phyloP scores from a whole-genome alignment of 1,284 basidiomycete genomes.

The Phylloboletellus chloephorus region DNA sequence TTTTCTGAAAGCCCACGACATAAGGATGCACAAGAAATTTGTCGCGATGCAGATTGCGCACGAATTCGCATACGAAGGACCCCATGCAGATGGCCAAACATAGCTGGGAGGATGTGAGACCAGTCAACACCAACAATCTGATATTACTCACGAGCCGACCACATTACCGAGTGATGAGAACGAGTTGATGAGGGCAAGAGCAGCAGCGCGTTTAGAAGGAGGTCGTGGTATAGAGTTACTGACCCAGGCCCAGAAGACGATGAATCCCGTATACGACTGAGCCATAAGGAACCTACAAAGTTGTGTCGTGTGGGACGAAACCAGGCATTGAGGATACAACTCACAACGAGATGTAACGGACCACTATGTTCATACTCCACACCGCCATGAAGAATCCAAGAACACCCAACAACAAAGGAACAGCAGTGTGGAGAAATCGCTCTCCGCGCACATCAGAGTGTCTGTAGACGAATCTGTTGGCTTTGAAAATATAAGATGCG shows the following conservation, averaged over 20 bases:
- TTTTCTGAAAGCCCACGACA: conserved; percentile 50
- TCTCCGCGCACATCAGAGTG: conserved; percentile 69
- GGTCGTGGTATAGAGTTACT: conserved; percentile 63
- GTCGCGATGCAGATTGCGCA: conserved; percentile 50
- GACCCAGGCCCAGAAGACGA: conserved; percentile 67
- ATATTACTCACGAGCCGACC: conserved; percentile 58
- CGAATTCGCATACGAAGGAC: conserved; percentile 35
- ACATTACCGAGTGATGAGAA: conserved; percentile 74
- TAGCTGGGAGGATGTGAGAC: conserved; percentile 32
- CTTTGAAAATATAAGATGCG: conserved; percentile 14
- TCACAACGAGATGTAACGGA: conserved; percentile 70
- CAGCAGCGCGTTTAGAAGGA: conserved; percentile 71
- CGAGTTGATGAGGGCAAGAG: conserved; percentile 68
- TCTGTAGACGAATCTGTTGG: conserved; percentile 29
- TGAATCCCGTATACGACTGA: conserved; percentile 66
- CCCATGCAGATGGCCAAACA: conserved; percentile 38
- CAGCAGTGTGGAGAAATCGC: conserved; percentile 59
- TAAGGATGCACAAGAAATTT: conserved; percentile 42
- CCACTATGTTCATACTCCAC: conserved; percentile 57
- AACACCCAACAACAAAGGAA: conserved; percentile 53
- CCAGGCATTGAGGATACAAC: conserved; percentile 12
- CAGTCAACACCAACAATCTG: conserved; percentile 6
- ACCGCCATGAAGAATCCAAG: conserved; percentile 73
- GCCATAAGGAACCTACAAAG: conserved; percentile 65
- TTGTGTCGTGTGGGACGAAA: background rate